Evolutionary conservation across 2,329 filamentous ascomycete genomes (phyloP).

Genomic region (Aspergillus neoniger): DNA sequence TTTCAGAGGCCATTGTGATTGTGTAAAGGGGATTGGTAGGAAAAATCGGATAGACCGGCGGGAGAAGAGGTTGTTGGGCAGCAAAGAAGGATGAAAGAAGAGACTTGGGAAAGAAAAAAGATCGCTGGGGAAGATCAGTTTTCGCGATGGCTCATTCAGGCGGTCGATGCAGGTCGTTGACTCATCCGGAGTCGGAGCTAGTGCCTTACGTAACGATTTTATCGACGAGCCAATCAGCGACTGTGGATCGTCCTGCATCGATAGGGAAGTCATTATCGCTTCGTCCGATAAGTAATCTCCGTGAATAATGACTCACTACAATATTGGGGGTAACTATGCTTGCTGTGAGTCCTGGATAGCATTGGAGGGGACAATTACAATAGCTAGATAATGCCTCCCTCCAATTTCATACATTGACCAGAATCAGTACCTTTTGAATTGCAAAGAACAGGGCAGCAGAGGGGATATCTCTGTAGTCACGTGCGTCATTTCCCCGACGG

Average conservation of each 20-base stretch:
- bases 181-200: neutral
- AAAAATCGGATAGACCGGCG: neutral
- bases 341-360: too few relatives aligned
- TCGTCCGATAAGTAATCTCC: too few relatives aligned
- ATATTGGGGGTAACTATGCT: neutral
- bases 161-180: neutral
- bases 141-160: neutral
- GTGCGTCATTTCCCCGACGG: too few relatives aligned
- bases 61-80: neutral
- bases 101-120: neutral
- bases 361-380: too few relatives aligned
- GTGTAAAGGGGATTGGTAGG: neutral
- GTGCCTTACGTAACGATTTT: neutral
- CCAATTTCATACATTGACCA: too few relatives aligned
- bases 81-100: neutral
- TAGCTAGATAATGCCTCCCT: too few relatives aligned
- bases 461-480: too few relatives aligned
- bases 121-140: neutral
- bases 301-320: neutral
- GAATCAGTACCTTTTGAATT: too few relatives aligned
- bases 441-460: too few relatives aligned
- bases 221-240: too few relatives aligned
- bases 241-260: too few relatives aligned
- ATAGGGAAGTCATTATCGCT: too few relatives aligned
- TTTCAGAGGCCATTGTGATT: conserved; percentile 19